A percentile compares a stretch with the other conserved stretches of the same genome.
Evolutionary conservation across 148 eudicot species (phyloP).

Genomic region (Beta vulgaris): DNA sequence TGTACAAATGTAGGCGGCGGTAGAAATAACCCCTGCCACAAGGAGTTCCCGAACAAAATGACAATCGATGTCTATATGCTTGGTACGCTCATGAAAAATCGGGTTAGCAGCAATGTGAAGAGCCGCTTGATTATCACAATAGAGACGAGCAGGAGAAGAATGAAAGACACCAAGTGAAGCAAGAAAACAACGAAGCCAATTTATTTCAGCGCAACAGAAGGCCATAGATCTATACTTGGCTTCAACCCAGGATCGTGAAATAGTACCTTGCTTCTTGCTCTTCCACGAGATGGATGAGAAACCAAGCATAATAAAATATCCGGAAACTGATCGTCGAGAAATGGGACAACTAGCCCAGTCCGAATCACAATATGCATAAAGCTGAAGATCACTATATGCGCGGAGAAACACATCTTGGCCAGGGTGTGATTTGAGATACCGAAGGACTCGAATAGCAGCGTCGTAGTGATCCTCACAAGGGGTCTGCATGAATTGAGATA

Average conservation of each 20-base stretch:
- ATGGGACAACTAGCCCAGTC: not conserved
- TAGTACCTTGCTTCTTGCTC: conserved; percentile 4
- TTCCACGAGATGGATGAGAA: not conserved
- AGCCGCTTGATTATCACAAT: too few species aligned
- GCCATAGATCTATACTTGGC: not conserved
- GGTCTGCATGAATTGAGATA: not conserved
- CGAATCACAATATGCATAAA: not conserved
- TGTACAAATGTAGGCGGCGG: too few species aligned
- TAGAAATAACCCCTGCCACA: too few species aligned
- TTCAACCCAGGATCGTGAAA: not conserved
- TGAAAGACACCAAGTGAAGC: too few species aligned
- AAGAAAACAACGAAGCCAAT: too few species aligned
- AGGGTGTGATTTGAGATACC: not conserved
- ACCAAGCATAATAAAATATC: not conserved
- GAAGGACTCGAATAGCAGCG: not conserved
- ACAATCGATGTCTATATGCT: too few species aligned
- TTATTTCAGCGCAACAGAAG: too few species aligned
- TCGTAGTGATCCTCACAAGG: not conserved
- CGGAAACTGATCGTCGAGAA: not conserved
- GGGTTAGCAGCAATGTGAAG: too few species aligned
- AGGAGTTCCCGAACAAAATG: too few species aligned
- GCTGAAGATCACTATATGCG: too few species aligned
- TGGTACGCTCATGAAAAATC: too few species aligned
- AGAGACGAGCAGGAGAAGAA: too few species aligned
- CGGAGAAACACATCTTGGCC: not conserved